These are phyloP conservation scores for Cladophialophora psammophila DNA, from an alignment of 2,329 filamentous ascomycete genomes.

Conservation along the genomic window DNA sequence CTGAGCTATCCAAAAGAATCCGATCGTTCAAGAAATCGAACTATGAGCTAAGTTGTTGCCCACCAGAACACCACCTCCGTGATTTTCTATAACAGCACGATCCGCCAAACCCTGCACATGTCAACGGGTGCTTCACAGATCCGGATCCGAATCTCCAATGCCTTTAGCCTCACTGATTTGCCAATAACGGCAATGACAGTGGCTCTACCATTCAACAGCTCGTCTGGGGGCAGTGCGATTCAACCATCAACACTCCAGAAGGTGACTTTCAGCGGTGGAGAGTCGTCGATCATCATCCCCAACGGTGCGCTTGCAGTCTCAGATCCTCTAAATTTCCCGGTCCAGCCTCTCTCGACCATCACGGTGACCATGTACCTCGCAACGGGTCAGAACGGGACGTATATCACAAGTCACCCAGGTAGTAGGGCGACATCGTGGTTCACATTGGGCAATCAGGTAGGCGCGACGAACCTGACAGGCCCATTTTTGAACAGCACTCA, in stretches of 20 bases:
- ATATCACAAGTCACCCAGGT: constrained; percentile 70
- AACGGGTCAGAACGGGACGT: constrained; percentile 62
- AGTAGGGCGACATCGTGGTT: constrained; percentile 70
- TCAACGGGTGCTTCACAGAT: constrained; percentile 64
- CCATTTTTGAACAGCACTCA: constrained; percentile 48
- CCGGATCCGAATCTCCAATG: constrained; percentile 70
- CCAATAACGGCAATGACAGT: constrained; percentile 67
- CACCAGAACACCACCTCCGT: constrained; percentile 59
- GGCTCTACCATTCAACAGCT: constrained; percentile 62
- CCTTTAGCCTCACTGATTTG: constrained; percentile 67
- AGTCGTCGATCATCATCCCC: constrained; percentile 61
- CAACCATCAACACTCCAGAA: constrained; percentile 60
- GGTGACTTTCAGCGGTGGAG: constrained; percentile 65
- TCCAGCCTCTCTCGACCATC: constrained; percentile 61
- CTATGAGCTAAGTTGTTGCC: too few relatives aligned
- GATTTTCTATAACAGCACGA: constrained; percentile 68
- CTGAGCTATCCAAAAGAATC: not conserved
- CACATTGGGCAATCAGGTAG: constrained; percentile 64
- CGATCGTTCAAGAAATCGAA: not conserved
- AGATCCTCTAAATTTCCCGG: constrained; percentile 65
- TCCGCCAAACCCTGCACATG: constrained; percentile 70
- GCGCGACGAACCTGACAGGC: constrained; percentile 56
- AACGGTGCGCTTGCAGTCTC: constrained; percentile 66
- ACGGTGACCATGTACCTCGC: constrained; percentile 66
- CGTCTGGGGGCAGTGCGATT: constrained; percentile 62